These are phyloP conservation scores for Cavenderia fasciculata DNA, from an alignment of 78 protist species.

Conservation along the genomic window DNA sequence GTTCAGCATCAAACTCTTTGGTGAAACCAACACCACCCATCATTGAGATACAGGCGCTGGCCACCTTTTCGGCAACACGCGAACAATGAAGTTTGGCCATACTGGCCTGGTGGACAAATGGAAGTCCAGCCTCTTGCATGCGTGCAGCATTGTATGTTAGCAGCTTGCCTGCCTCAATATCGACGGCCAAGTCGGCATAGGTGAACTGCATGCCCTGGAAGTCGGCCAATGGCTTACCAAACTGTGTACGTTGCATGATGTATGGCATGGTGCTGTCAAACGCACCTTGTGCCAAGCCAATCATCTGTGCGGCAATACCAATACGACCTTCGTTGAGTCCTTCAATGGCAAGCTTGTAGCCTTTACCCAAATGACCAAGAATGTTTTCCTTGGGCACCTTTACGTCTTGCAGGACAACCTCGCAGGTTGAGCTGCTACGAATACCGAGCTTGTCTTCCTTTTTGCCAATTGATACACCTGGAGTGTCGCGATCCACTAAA, in stretches of 20 bases:
- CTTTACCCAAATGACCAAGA: slow-evolving; percentile 91
- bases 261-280: slow-evolving; percentile 93
- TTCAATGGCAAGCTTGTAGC: slow-evolving; percentile 96
- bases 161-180: slow-evolving; percentile 90
- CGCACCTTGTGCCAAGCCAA: slow-evolving; percentile 97
- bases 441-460: slow-evolving; percentile 96
- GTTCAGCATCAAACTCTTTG: slow-evolving; percentile 93
- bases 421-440: slow-evolving; percentile 94
- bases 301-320: slow-evolving; percentile 97
- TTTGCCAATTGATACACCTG: slow-evolving; percentile 92
- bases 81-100: slow-evolving; percentile 96
- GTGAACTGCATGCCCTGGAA: slow-evolving; percentile 90
- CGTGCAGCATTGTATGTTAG: slow-evolving; percentile 94
- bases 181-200: slow-evolving; percentile 89
- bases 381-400: slow-evolving; percentile 74
- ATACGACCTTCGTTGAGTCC: slow-evolving; percentile 96
- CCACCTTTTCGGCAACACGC: slow-evolving; percentile 84
- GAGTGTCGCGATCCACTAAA: slow-evolving; percentile 81
- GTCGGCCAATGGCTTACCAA: slow-evolving; percentile 83
- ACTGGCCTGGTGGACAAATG: slow-evolving; percentile 92
- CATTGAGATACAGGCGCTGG: slow-evolving; percentile 84
- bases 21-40: slow-evolving; percentile 98
- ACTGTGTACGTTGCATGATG: slow-evolving; percentile 88
- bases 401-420: slow-evolving; percentile 88
- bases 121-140: slow-evolving; percentile 84